Evolutionary conservation across 1,284 basidiomycete genomes (phyloP), one percentile per base, ranked within the genome.

Genomic region (Cryptococcus jaspeensis): DNA sequence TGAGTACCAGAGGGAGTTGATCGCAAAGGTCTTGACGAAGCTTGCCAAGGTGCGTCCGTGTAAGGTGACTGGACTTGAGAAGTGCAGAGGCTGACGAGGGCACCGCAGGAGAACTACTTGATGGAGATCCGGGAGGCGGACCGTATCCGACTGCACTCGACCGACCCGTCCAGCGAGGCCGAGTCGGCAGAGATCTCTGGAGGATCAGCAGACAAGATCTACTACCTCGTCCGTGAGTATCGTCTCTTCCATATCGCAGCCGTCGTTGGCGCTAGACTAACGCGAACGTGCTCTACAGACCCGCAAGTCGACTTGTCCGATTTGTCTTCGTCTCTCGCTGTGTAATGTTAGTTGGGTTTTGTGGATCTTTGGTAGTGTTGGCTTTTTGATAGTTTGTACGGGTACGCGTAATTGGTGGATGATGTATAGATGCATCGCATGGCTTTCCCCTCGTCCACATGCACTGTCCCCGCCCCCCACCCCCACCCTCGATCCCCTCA

Each of bases 1-100:
- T n/a, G 92, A 97, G 67, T 87, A 89, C 64, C 91, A 99, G 80
- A 88, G 87, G 67, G 89, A 91, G 74, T 80, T 99, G 56, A 86
- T 98, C 62, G 85, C 83, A 45, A 99, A 98, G 80, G 87, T 96
- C 69, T 75, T 99, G 61, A 84, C 81, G 65, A 93, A 91, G 77
- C 80, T 99, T 55, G 88, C 95, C 61, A 95, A 93, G 84, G 94
- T 90, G 62, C 53, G 83, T 68, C 12, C 9, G 15, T 25, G 9
- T 46, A 50, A 13, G 18, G n/a, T 20, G 28, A 36, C 47, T 36
- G 47, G 9, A 16, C 12, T 22, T 8, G 16, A 42, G 40, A 9
- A 35, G 25, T 45, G 44, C 18, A 25, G 44, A 46, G 23, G 44
- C 36, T 47, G 49, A 49, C 8, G n/a, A 11, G 36, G 28, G 28